Evolutionary conservation across 2,329 filamentous ascomycete species (phyloP).

Genomic region (Exophiala mesophila): DNA sequence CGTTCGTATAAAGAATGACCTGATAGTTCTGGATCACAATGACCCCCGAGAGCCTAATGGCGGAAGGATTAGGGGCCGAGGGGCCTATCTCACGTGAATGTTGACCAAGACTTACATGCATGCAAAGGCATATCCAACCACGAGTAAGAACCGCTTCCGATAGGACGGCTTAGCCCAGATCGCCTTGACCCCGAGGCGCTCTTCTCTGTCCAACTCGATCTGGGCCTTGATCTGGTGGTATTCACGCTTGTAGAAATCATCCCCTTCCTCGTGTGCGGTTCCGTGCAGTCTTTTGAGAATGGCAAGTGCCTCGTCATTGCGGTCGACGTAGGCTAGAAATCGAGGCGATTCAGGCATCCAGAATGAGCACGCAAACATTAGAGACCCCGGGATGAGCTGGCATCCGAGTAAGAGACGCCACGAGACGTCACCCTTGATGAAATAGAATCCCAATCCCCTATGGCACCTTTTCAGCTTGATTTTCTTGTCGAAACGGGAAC

Average conservation of each 20-base stretch:
- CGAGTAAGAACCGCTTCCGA: constrained; percentile 6
- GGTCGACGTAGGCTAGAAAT: constrained; percentile 25
- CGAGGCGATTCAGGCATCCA: constrained; percentile 28
- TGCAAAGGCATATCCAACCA: constrained; percentile 8
- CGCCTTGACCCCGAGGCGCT: constrained; percentile 7
- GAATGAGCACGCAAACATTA: constrained; percentile 13
- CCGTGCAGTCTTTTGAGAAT: constrained; percentile 10
- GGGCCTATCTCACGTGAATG: too few species aligned
- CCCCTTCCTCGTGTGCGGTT: constrained; percentile 2
- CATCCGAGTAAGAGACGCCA: constrained; percentile 9
- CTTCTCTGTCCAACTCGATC: constrained; percentile 10
- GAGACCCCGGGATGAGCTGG: constrained; percentile 1
- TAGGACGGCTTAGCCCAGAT: constrained; percentile 8
- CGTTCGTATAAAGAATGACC: constrained; percentile 66
- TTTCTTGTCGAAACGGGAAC: neutral
- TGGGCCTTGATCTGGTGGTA: constrained; percentile 13
- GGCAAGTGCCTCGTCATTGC: constrained; percentile 17
- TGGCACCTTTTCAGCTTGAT: too few species aligned
- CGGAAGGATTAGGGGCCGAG: neutral
- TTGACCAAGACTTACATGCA: constrained; percentile 12
- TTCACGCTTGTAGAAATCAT: constrained; percentile 8
- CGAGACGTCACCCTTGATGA: constrained; percentile 3
- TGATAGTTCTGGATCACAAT: constrained; percentile 89
- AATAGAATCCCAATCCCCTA: constrained; percentile 8
- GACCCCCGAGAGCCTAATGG: constrained; percentile 44